Percentiles rank a stretch among this genome's conserved stretches.
Evolutionary conservation across 106 monocot genomes (phyloP).

Genomic region (Acorus calamus): DNA sequence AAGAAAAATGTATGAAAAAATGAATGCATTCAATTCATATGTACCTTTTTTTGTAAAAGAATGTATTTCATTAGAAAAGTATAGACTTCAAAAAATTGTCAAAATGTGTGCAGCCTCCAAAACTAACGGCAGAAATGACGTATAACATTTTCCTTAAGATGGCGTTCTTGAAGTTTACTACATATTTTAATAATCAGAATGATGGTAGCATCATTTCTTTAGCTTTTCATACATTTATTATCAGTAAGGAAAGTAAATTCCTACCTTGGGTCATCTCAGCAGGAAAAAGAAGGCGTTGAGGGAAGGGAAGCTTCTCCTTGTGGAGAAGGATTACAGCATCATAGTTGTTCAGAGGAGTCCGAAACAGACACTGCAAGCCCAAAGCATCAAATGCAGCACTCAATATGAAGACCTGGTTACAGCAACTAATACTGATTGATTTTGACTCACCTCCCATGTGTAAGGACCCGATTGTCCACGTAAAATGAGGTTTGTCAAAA

Average conservation of each 20-base stretch:
- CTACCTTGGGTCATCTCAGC: conserved; percentile 43
- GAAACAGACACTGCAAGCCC: conserved; percentile 52
- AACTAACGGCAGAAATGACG: background rate
- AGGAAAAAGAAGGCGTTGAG: conserved; percentile 71
- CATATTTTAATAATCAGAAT: too few relatives aligned
- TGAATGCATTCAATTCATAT: too few relatives aligned
- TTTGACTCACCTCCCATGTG: conserved; percentile 77
- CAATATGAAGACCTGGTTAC: background rate
- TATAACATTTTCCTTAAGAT: too few relatives aligned
- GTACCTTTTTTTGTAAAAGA: too few relatives aligned
- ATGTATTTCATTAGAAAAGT: background rate
- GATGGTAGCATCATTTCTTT: too few relatives aligned
- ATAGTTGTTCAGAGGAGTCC: conserved; percentile 80
- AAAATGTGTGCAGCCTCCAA: background rate
- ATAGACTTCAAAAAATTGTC: background rate
- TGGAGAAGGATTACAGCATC: conserved; percentile 87
- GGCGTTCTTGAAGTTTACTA: too few relatives aligned
- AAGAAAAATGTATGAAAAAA: too few relatives aligned
- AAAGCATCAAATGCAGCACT: background rate
- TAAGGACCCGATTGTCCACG: conserved; percentile 35
- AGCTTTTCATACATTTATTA: background rate
- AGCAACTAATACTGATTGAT: background rate
- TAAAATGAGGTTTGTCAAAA: conserved; percentile 60
- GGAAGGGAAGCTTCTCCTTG: conserved; percentile 53
- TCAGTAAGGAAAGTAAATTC: background rate